A percentile compares a stretch with the other conserved stretches of the same genome.
Conservation (phyloP, 1,284 basidiomycete genomes). For the Wallemia hederae region DNA sequence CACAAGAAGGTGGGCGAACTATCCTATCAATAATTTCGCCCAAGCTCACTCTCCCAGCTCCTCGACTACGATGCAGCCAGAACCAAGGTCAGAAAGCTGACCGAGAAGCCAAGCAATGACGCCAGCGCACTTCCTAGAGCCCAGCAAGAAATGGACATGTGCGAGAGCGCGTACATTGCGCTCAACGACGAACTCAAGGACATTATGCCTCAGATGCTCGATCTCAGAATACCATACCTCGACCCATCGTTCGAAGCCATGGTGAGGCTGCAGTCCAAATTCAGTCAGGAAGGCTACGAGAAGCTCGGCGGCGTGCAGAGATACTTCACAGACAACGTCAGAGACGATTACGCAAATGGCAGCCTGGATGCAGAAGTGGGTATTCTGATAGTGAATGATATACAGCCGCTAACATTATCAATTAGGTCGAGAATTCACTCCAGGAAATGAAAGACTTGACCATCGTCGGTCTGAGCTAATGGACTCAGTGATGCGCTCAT, state of each 20-base stretch:
- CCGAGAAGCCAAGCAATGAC: conserved; percentile 83
- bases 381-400: conserved; percentile 1
- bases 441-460: conserved; percentile 89
- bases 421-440: conserved; percentile 54
- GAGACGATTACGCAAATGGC: conserved; percentile 90
- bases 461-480: conserved; percentile 20
- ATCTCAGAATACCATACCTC: conserved; percentile 84
- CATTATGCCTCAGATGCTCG: conserved; percentile 74
- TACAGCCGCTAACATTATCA: not conserved
- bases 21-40: not conserved
- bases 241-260: conserved; percentile 97
- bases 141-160: conserved; percentile 79
- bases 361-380: conserved; percentile 70
- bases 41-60: conserved; percentile 24
- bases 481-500: too few relatives aligned
- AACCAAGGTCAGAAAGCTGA: conserved; percentile 57
- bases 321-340: conserved; percentile 65
- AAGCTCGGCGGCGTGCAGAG: conserved; percentile 86
- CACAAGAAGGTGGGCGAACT: conserved; percentile 53
- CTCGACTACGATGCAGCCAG: conserved; percentile 85
- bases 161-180: conserved; percentile 71
- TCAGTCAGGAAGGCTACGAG: conserved; percentile 92
- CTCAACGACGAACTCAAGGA: conserved; percentile 71
- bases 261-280: conserved; percentile 89
- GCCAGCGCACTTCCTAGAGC: conserved; percentile 65